phyloP scores from a whole-genome alignment of 164 flowering plant species.

The Saururus chinensis region DNA sequence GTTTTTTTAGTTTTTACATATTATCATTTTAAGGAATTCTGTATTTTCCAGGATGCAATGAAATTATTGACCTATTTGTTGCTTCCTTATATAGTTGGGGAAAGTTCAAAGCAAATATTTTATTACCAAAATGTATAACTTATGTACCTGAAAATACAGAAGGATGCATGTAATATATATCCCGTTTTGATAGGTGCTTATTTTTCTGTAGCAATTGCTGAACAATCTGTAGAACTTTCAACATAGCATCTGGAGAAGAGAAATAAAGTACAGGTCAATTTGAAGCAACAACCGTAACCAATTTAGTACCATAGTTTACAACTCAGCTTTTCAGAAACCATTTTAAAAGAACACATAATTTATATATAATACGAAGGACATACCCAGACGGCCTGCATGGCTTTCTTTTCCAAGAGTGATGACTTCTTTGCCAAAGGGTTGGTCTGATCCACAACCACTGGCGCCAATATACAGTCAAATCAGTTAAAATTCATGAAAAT shows the following conservation, averaged over 20 bases:
- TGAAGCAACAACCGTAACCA: no score
- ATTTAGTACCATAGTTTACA: neutral
- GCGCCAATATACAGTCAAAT: conserved; percentile 5
- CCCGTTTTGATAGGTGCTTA: conserved; percentile 82
- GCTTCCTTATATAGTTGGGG: neutral
- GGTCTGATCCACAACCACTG: conserved; percentile 60
- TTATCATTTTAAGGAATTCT: no score
- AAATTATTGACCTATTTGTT: no score
- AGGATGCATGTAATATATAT: conserved; percentile 94
- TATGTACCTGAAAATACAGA: conserved; percentile 55
- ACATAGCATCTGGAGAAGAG: conserved; percentile 54
- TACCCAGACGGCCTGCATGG: conserved; percentile 52
- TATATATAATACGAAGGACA: conserved; percentile 4
- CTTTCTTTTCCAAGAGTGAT: conserved; percentile 39
- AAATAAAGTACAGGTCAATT: neutral
- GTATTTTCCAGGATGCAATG: no score
- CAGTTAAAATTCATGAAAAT: neutral
- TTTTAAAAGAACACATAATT: neutral
- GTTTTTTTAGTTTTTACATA: no score
- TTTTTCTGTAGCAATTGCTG: conserved; percentile 82
- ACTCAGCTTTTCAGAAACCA: neutral
- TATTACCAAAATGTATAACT: neutral
- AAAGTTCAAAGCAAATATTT: no score
- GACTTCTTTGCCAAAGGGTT: conserved; percentile 40
- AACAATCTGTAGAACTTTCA: conserved; percentile 65